These are phyloP conservation scores for Stemphylium beticola DNA, from an alignment of 2,329 filamentous ascomycete species.

Conservation along the genomic window DNA sequence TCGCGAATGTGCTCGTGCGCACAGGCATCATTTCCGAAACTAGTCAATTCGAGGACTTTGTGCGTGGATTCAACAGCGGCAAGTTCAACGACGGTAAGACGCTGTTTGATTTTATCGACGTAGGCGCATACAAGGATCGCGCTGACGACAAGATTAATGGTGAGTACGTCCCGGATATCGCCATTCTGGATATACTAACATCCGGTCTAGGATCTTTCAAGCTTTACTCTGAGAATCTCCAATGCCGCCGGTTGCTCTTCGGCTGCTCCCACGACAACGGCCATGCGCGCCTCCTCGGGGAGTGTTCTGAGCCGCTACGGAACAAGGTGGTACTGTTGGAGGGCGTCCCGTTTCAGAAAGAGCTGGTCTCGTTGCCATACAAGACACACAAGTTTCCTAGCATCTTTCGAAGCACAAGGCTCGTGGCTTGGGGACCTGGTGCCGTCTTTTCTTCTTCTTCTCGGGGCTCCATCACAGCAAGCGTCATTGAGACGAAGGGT, in stretches of 20 bases:
- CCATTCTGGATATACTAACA: too few relatives aligned
- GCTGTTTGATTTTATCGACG: conserved; percentile 54
- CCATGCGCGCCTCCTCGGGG: conserved; percentile 61
- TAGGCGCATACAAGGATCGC: conserved; percentile 54
- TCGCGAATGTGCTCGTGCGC: conserved; percentile 57
- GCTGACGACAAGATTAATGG: conserved; percentile 56
- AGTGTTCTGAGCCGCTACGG: conserved; percentile 55
- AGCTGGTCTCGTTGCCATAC: conserved; percentile 59
- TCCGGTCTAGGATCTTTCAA: conserved; percentile 58
- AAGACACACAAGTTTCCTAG: conserved; percentile 57
- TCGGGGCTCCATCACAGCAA: neutral
- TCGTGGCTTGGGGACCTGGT: conserved; percentile 27
- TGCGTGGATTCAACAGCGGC: conserved; percentile 62
- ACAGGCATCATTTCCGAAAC: conserved; percentile 54
- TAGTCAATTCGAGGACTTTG: conserved; percentile 58
- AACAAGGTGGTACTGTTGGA: conserved; percentile 63
- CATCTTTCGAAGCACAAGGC: conserved; percentile 62
- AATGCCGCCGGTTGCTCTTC: conserved; percentile 66
- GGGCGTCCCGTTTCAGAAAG: conserved; percentile 62
- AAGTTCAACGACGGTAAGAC: conserved; percentile 60
- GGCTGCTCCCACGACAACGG: conserved; percentile 65
- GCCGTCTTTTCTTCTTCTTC: conserved; percentile 1
- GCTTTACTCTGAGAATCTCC: conserved; percentile 62
- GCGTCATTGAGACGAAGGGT: neutral
- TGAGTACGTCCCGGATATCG: conserved; percentile 41